These are phyloP conservation scores for Penstemon davidsonii DNA, from an alignment of 257 asterid species.

Conservation along the genomic window DNA sequence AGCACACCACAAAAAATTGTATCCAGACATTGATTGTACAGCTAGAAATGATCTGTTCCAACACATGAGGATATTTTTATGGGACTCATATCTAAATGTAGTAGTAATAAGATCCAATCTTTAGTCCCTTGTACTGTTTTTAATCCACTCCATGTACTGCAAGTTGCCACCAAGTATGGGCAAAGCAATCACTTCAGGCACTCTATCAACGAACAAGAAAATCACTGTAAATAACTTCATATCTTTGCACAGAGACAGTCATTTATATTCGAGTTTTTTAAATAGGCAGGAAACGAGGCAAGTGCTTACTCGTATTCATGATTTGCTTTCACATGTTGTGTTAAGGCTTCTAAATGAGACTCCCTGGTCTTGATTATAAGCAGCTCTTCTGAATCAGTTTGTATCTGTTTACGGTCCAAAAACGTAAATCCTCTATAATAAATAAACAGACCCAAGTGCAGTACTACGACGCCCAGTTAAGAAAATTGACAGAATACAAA, in stretches of 20 bases:
- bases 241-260: background rate
- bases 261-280: background rate
- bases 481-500: background rate
- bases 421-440: background rate
- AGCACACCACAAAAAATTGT: background rate
- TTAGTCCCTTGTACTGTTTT: conserved; percentile 66
- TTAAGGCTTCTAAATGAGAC: conserved; percentile 79
- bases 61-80: background rate
- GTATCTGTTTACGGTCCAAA: conserved; percentile 50
- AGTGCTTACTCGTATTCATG: conserved; percentile 86
- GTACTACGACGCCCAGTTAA: background rate
- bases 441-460: background rate
- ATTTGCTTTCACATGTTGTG: conserved; percentile 83
- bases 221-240: background rate
- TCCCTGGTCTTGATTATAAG: conserved; percentile 94
- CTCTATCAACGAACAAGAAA: conserved; percentile 41
- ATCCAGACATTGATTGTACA: background rate
- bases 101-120: background rate
- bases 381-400: conserved; percentile 87
- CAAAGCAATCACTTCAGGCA: conserved; percentile 90
- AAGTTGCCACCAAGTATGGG: conserved; percentile 86
- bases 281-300: conserved; percentile 7
- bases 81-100: background rate
- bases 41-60: conserved; percentile 1
- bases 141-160: conserved; percentile 84